Conservation (phyloP, 2,329 filamentous ascomycete species). For the Coleophoma crateriformis region DNA sequence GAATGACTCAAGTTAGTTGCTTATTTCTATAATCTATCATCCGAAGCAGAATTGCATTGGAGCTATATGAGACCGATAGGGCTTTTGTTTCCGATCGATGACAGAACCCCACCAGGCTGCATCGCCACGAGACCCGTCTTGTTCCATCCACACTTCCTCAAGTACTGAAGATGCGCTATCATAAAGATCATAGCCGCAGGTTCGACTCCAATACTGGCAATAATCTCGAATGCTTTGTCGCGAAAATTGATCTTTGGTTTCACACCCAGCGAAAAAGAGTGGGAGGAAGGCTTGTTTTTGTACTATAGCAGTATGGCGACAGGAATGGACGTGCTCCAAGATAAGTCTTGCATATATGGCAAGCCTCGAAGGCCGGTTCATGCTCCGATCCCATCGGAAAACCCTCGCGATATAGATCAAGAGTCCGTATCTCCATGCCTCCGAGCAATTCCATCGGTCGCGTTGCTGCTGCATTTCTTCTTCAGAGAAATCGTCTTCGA, state of each 20-base stretch:
- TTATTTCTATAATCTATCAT: neutral
- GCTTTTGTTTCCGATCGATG: neutral
- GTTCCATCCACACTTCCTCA: neutral
- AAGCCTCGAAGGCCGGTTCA: neutral
- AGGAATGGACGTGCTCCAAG: neutral
- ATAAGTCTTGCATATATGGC: neutral
- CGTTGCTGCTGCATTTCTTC: neutral
- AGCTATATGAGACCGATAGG: neutral
- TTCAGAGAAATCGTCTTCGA: neutral
- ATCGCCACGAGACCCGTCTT: neutral
- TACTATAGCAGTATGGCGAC: neutral
- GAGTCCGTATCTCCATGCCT: neutral
- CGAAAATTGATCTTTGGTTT: neutral
- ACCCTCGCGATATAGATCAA: neutral
- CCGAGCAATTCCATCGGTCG: neutral
- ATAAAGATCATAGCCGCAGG: neutral
- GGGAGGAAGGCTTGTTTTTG: neutral
- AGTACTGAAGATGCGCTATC: neutral
- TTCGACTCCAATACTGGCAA: neutral
- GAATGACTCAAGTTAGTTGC: neutral
- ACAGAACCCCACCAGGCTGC: neutral
- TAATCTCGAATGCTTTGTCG: neutral
- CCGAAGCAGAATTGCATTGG: conserved; percentile 1
- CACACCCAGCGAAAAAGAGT: neutral
- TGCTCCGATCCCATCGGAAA: neutral